A percentile compares a stretch with the other conserved stretches of the same genome.
These are phyloP conservation scores for Phytophthora nicotianae DNA, from an alignment of 352 stramenopile genomes.

Conservation along the genomic window DNA sequence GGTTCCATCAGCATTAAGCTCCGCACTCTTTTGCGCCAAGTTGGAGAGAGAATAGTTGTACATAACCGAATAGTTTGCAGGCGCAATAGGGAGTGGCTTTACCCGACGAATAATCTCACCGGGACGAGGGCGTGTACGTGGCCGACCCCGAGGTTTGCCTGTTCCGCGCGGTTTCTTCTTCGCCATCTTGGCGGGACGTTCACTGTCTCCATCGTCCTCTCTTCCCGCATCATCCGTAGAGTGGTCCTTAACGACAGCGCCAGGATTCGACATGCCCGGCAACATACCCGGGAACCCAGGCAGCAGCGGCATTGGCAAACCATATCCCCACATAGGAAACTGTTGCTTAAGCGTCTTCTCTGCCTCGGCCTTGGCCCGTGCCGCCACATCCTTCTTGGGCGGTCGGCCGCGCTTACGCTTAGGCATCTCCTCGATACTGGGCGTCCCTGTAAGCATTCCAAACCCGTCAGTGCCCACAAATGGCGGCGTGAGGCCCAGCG, in stretches of 20 bases:
- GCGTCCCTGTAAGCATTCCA: conserved; percentile 34
- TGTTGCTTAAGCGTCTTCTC: conserved; percentile 74
- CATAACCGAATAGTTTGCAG: conserved; percentile 79
- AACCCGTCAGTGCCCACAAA: conserved; percentile 35
- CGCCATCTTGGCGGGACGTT: conserved; percentile 43
- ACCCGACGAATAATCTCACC: conserved; percentile 77
- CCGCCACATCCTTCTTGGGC: conserved; percentile 67
- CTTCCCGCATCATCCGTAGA: conserved; percentile 32
- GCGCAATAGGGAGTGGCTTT: conserved; percentile 73
- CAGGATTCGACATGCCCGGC: conserved; percentile 33
- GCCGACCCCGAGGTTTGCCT: conserved; percentile 70
- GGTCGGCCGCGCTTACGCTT: conserved; percentile 76
- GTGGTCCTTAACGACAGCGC: conserved; percentile 39
- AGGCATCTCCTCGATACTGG: conserved; percentile 54
- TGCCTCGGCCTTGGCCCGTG: conserved; percentile 48
- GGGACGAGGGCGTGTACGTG: conserved; percentile 71
- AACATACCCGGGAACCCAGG: conserved; percentile 51
- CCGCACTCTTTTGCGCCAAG: conserved; percentile 55
- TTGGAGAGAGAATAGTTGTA: conserved; percentile 73
- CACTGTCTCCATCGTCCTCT: conserved; percentile 36
- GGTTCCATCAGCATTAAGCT: conserved; percentile 43
- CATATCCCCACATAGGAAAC: conserved; percentile 69
- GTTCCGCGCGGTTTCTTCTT: conserved; percentile 84
- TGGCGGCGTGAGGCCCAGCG: conserved; percentile 30
- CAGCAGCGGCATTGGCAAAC: conserved; percentile 57